phyloP scores from a whole-genome alignment of 164 flowering plant species.

The Berberis thunbergii region DNA sequence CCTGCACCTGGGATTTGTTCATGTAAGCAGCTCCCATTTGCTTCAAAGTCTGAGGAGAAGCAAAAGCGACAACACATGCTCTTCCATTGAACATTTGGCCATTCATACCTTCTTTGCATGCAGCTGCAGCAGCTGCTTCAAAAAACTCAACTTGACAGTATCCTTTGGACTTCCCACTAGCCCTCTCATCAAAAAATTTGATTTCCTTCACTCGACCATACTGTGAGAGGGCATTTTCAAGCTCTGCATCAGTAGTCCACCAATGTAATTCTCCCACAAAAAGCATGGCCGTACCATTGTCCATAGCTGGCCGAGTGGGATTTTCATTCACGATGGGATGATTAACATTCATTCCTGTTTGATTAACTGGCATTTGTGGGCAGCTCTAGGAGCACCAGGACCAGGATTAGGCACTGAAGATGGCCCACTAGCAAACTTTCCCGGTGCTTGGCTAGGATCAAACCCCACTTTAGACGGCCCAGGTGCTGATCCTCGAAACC shows the following conservation, averaged over 20 bases:
- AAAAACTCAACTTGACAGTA: constrained; percentile 75
- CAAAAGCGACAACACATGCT: constrained; percentile 71
- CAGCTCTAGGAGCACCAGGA: constrained; percentile 27
- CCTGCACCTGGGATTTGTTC: constrained; percentile 42
- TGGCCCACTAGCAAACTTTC: constrained; percentile 24
- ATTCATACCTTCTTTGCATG: constrained; percentile 68
- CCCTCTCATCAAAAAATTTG: constrained; percentile 66
- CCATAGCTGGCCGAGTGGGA: constrained; percentile 25
- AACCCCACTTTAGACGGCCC: constrained; percentile 24
- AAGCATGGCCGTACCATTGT: constrained; percentile 50
- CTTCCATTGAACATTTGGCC: constrained; percentile 57
- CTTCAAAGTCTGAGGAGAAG: constrained; percentile 52
- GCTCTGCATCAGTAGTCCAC: constrained; percentile 85
- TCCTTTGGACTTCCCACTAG: constrained; percentile 75
- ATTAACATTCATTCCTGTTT: constrained; percentile 21
- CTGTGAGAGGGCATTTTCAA: constrained; percentile 45
- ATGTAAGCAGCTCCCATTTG: constrained; percentile 54
- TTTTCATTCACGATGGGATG: constrained; percentile 29
- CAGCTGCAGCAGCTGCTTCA: constrained; percentile 47
- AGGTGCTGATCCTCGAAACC: constrained; percentile 38
- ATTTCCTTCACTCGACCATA: constrained; percentile 65
- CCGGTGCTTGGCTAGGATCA: constrained; percentile 28
- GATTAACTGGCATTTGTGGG: constrained; percentile 22
- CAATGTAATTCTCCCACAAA: constrained; percentile 71
- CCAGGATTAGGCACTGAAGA: constrained; percentile 23